Conservation (phyloP, 2,329 filamentous ascomycete species). For the Nemania diffusa region DNA sequence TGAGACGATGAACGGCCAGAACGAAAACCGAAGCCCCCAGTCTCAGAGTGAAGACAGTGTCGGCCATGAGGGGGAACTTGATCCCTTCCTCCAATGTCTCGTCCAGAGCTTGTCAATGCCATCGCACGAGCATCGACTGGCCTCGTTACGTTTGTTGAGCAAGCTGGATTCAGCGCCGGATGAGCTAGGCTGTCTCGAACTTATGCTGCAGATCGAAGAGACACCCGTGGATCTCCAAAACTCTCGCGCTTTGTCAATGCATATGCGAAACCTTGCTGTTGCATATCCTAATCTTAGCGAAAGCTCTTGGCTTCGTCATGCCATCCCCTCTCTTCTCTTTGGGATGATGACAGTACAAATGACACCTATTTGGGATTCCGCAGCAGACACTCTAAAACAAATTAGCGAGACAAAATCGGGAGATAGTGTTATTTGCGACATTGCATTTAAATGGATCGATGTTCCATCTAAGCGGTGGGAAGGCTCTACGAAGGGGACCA, state of each 20-base stretch:
- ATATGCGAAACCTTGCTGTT: conserved; percentile 79
- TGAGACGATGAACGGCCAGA: conserved; percentile 50
- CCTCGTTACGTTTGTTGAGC: conserved; percentile 77
- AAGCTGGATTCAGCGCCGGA: conserved; percentile 64
- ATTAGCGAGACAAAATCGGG: conserved; percentile 76
- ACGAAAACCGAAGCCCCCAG: conserved; percentile 43
- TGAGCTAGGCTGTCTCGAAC: conserved; percentile 62
- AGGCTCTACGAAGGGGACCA: conserved; percentile 51
- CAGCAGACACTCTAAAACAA: conserved; percentile 77
- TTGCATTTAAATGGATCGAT: conserved; percentile 83
- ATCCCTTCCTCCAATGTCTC: conserved; percentile 71
- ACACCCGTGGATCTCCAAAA: conserved; percentile 81
- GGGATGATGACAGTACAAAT: conserved; percentile 88
- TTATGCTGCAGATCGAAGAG: conserved; percentile 83
- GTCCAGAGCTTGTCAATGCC: conserved; percentile 79
- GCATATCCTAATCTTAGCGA: conserved; percentile 69
- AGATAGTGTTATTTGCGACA: conserved; percentile 75
- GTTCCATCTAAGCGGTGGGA: conserved; percentile 66
- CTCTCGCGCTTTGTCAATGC: conserved; percentile 81
- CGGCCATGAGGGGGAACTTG: conserved; percentile 65
- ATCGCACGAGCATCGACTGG: conserved; percentile 78
- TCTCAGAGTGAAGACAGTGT: conserved; percentile 50
- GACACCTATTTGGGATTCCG: conserved; percentile 87
- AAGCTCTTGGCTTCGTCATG: conserved; percentile 73
- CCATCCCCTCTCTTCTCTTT: conserved; percentile 85